Base-by-base conservation (phyloP, 2,329 filamentous ascomycete species). In the Talaromyces amestolkiae region DNA sequence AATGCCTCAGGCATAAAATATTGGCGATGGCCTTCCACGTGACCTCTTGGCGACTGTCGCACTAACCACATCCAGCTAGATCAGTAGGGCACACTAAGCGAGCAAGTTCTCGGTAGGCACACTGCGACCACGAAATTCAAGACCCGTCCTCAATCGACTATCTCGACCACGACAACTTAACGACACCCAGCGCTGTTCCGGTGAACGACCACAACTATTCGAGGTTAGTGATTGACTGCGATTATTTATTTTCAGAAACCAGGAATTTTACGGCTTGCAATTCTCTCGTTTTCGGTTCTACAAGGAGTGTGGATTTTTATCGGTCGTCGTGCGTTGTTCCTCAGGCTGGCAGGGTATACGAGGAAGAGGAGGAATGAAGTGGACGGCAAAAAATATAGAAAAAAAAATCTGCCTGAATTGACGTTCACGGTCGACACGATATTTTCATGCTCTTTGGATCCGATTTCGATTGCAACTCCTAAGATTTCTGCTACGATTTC, bases 81-180 rank as follows among this genome's bases (percentile, higher is more conserved):
- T 68, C 65, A 70, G 73, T 78, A 79, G 77, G 77, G 77, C 76
- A 79, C 72, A 73, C 74, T 74, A 70, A 67, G 77, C 77, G 79
- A 80, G 77, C 77, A 77, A 79, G 76, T 24, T 74, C 73, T 63
- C 61, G 61, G 64, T 45, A 51, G 33, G 24, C 64, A 79, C 77
- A 78, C 72, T 77, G 77, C 76, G 74, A 78, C 56, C 78, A 76
- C 76, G 76, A 79, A 79, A 78, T 79, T 79, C 77, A 69, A 73
- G 72, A 75, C 70, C 69, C 72, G 72, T 73, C 77, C 74, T 74
- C 71, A 74, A 72, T 75, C 75, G 71, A 70, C 43, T 59, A 72
- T 75, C 73, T 76, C 75, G 72, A 71, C 61, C 64, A 79, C 75
- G 72, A 75, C 74, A 75, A 72, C 75, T 73, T 73, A 77, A 73